These are phyloP conservation scores for Corrigiola litoralis DNA, from an alignment of 179 eudicot genomes.

Conservation along the genomic window DNA sequence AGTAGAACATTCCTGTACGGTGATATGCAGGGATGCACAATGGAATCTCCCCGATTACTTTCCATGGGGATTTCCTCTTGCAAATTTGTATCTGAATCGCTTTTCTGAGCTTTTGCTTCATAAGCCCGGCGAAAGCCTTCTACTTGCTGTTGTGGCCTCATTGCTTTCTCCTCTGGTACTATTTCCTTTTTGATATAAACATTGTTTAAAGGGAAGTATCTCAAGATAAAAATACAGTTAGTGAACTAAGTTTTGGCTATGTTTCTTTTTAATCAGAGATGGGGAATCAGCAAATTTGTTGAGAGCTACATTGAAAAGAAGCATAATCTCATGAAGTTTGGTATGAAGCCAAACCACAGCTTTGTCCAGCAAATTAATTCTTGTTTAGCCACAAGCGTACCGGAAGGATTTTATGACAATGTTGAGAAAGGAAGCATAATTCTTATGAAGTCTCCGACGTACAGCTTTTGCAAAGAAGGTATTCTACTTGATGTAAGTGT, in stretches of 20 bases:
- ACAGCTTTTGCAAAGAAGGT: conserved; percentile 43
- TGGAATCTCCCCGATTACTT: conserved; percentile 46
- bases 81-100: conserved; percentile 40
- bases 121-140: conserved; percentile 56
- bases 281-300: conserved; percentile 47
- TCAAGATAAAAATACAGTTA: not conserved
- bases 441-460: conserved; percentile 37
- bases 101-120: conserved; percentile 50
- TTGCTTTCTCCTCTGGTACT: conserved; percentile 53
- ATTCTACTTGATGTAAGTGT: conserved; percentile 23
- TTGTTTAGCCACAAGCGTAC: conserved; percentile 30
- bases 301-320: conserved; percentile 39
- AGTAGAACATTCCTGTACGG: conserved; percentile 44
- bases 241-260: not conserved
- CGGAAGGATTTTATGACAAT: conserved; percentile 44
- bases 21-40: conserved; percentile 47
- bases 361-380: conserved; percentile 38
- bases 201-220: not conserved
- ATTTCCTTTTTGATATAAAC: not conserved
- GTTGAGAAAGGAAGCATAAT: conserved; percentile 51
- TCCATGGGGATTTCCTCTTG: conserved; percentile 45
- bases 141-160: conserved; percentile 38
- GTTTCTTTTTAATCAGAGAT: conserved; percentile 32
- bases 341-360: conserved; percentile 49
- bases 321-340: conserved; percentile 37